Evolutionary conservation across 2,329 filamentous ascomycete species (phyloP).

Genomic region (Calonectria honghensis): DNA sequence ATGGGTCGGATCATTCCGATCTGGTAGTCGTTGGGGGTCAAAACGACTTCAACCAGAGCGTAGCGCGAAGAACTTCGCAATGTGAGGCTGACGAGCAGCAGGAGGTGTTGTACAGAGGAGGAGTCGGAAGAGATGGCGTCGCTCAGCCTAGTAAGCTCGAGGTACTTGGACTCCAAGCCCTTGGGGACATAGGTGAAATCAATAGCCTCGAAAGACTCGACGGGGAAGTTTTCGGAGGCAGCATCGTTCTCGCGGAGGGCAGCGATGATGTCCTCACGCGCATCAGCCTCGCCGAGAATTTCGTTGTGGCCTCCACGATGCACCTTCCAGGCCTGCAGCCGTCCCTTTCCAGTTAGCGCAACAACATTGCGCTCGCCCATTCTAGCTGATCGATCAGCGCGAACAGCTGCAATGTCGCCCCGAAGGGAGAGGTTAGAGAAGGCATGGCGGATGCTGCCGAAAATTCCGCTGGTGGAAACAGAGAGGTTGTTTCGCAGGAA

Average conservation of each 20-base stretch:
- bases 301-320: slow-evolving; percentile 91
- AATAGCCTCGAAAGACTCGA: slow-evolving; percentile 81
- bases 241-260: slow-evolving; percentile 76
- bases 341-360: slow-evolving; percentile 84
- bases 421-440: slow-evolving; percentile 82
- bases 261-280: slow-evolving; percentile 77
- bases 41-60: slow-evolving; percentile 81
- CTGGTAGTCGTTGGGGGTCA: slow-evolving; percentile 72
- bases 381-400: slow-evolving; percentile 81
- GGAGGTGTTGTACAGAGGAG: slow-evolving; percentile 73
- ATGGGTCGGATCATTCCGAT: slow-evolving; percentile 82
- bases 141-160: slow-evolving; percentile 70
- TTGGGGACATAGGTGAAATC: slow-evolving; percentile 85
- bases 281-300: slow-evolving; percentile 82
- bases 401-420: slow-evolving; percentile 87
- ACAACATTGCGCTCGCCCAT: slow-evolving; percentile 91
- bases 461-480: slow-evolving; percentile 78
- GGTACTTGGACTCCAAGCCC: slow-evolving; percentile 69
- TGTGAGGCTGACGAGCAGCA: slow-evolving; percentile 77
- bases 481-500: slow-evolving; percentile 80
- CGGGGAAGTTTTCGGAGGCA: slow-evolving; percentile 67
- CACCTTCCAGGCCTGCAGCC: slow-evolving; percentile 90
- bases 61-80: slow-evolving; percentile 76
- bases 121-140: slow-evolving; percentile 70
- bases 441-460: slow-evolving; percentile 87